Conservation (phyloP, 768 basidiomycete genomes). For the Phaeotremella fagi region DNA sequence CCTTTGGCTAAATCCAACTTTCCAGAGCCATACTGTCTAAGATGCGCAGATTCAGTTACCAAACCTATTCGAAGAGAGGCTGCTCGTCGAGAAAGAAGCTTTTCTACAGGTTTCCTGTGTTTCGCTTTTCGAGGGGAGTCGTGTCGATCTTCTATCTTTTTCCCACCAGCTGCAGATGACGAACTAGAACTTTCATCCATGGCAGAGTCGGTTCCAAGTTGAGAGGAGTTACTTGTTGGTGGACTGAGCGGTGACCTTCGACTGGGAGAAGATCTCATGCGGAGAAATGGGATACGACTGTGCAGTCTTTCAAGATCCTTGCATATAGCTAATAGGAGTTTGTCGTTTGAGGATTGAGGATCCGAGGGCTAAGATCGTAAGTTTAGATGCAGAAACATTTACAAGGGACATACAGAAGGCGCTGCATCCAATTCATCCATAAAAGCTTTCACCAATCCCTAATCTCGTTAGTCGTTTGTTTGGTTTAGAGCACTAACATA, state of each 20-base stretch:
- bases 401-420: neutral
- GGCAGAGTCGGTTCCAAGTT: neutral
- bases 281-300: conserved; percentile 9
- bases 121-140: neutral
- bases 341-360: conserved; percentile 1
- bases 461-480: neutral
- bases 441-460: neutral
- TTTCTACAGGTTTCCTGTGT: neutral
- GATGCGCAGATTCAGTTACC: conserved; percentile 13
- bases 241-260: conserved; percentile 15
- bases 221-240: no score
- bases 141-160: neutral
- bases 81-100: conserved; percentile 10
- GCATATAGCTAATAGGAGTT: conserved; percentile 5
- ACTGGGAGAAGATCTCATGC: conserved; percentile 6
- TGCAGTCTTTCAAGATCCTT: conserved; percentile 8
- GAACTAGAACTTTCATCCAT: neutral
- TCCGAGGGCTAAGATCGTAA: neutral
- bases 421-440: neutral
- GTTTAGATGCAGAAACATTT: neutral
- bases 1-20: neutral
- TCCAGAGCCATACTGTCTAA: neutral
- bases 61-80: conserved; percentile 11
- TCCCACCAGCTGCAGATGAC: neutral
- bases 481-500: conserved; percentile 16